Evolutionary conservation across 768 basidiomycete species (phyloP), one percentile per base, ranked within the genome.

Genomic region (Leccinum subgranulosum): DNA sequence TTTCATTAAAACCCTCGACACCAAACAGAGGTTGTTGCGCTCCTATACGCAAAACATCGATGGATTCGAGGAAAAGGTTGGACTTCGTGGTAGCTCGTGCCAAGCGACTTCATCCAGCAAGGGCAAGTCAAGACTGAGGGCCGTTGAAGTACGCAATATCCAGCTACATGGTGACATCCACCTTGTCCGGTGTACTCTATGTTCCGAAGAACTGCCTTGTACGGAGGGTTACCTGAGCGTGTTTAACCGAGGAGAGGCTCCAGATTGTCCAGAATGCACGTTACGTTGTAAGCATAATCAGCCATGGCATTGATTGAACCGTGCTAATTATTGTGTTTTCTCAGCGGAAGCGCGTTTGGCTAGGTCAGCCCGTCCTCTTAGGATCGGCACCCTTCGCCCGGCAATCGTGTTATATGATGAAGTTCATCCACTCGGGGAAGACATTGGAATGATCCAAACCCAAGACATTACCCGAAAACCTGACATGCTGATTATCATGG

Each of bases 31-130:
- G 73, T 75, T 99, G 10, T 69, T 96, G 25, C 84, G 97, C 57
- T 90, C 88, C 12, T 99, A 98, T 72, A 98, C 97, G 1, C 97
- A 99, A 74, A 99, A 99, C 70, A 95, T 99, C 47, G 97, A 99
- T 73, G 96, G 94, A 11, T 75, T 99, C 12, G 97, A 99, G 68
- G 88, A 86, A 64, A 79, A 80, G 54, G 84, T 84, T 0, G 95
- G 95, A 1, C 78, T 99, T 7, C 74, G 84, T 36, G 82, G 90
- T 46, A 85, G 80, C 58, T 82, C 86, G 3, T 82, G 81, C 61
- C 77, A 81, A 47, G 80, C 78, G 8, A 76, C 68, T 56, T 71
- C 71, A 1, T 76, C 68, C 21, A 79, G 79, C n/a, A 90, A 87
- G 66, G 85, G 88, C 15, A 92, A 90, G 67, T 74, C 76, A 14